phyloP scores from a whole-genome alignment of 1,284 basidiomycete species.

The Cryptococcus wingfieldii region DNA sequence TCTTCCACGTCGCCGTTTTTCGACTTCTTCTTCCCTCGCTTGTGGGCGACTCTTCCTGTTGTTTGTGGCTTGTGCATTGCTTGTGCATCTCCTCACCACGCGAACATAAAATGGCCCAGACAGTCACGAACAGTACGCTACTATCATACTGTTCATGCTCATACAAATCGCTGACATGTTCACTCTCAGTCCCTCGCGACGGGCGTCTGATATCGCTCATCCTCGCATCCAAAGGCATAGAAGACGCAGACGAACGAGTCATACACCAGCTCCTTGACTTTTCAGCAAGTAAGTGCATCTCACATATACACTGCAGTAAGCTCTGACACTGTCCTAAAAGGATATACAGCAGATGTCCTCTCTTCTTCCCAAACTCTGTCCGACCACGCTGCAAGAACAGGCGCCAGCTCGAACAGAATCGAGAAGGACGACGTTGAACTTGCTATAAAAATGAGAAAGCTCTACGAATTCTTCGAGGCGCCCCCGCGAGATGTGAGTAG shows the following conservation, averaged over 20 bases:
- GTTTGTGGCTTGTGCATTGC: not conserved
- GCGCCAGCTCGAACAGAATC: constrained; percentile 59
- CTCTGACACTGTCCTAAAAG: constrained; percentile 26
- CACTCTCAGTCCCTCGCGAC: constrained; percentile 62
- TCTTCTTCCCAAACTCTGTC: constrained; percentile 87
- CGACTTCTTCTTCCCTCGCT: not conserved
- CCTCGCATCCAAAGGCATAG: constrained; percentile 87
- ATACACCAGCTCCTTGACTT: constrained; percentile 94
- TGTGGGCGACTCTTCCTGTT: not conserved
- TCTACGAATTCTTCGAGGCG: constrained; percentile 88
- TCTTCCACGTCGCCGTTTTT: not conserved
- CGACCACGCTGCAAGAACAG: constrained; percentile 73
- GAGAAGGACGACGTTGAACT: constrained; percentile 88
- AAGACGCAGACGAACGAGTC: constrained; percentile 89
- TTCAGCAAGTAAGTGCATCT: constrained; percentile 61
- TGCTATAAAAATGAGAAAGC: constrained; percentile 86
- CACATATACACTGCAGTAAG: not conserved
- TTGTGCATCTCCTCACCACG: not conserved
- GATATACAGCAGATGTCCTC: constrained; percentile 85
- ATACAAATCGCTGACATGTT: not conserved
- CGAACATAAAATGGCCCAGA: constrained; percentile 7
- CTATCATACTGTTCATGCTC: not conserved
- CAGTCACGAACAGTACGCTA: constrained; percentile 8
- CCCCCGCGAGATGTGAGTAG: constrained; percentile 86
- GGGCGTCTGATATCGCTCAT: constrained; percentile 89